These are phyloP conservation scores for Rhypophila decipiens DNA, from an alignment of 495 filamentous ascomycete species.

Conservation along the genomic window DNA sequence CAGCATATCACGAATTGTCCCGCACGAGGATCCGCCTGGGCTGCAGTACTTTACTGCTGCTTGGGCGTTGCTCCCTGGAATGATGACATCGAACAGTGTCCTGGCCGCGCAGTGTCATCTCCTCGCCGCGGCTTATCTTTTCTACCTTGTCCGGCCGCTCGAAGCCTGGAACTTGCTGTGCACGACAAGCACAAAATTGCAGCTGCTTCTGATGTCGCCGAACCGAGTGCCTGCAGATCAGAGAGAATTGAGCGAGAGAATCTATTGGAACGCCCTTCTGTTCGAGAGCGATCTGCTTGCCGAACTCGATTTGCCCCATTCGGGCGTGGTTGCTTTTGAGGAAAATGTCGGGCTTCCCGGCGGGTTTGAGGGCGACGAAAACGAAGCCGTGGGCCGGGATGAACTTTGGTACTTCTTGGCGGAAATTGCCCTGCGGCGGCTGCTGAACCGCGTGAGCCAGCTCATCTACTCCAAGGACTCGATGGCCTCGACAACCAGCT, in stretches of 20 bases:
- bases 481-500: slow-evolving; percentile 57
- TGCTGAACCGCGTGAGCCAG: slow-evolving; percentile 73
- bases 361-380: slow-evolving; percentile 65
- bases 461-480: slow-evolving; percentile 73
- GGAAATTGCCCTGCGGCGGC: slow-evolving; percentile 69
- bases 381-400: slow-evolving; percentile 59
- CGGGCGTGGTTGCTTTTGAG: slow-evolving; percentile 73
- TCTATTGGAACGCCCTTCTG: slow-evolving; percentile 79
- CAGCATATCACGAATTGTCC: slow-evolving; percentile 65
- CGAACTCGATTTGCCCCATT: slow-evolving; percentile 75
- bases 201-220: slow-evolving; percentile 65
- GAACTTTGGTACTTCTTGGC: slow-evolving; percentile 81
- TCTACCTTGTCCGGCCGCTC: slow-evolving; percentile 72
- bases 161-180: slow-evolving; percentile 78
- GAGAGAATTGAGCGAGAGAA: slow-evolving; percentile 64
- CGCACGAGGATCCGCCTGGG: slow-evolving; percentile 68
- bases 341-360: slow-evolving; percentile 72
- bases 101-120: slow-evolving; percentile 73
- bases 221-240: slow-evolving; percentile 61
- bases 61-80: slow-evolving; percentile 66
- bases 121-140: slow-evolving; percentile 70
- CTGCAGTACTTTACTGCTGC: slow-evolving; percentile 73
- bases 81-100: slow-evolving; percentile 74
- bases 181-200: slow-evolving; percentile 73
- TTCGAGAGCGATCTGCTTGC: slow-evolving; percentile 78